Percentiles rank a stretch among this genome's conserved stretches.
phyloP scores from a whole-genome alignment of 148 eudicot species.

The Polygonum aviculare region DNA sequence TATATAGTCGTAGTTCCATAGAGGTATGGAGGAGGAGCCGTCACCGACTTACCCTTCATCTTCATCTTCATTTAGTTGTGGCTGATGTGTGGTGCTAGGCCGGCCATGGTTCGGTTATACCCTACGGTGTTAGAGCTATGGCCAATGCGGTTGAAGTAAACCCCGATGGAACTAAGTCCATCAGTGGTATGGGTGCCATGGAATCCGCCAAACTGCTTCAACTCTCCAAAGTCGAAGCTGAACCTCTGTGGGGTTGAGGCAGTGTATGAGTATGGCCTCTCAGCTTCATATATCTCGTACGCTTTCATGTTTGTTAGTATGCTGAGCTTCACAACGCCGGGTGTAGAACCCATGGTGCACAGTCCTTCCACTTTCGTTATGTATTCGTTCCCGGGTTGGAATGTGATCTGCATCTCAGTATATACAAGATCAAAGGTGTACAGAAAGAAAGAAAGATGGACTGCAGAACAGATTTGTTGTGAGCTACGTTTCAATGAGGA shows the following conservation, averaged over 20 bases:
- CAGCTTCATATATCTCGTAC: not conserved
- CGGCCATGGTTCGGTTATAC: too few relatives aligned
- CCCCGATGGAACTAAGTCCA: not conserved
- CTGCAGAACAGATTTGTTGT: too few relatives aligned
- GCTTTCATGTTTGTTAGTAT: not conserved
- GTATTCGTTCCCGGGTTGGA: not conserved
- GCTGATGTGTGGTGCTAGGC: too few relatives aligned
- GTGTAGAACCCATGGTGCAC: not conserved
- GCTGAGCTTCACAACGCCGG: not conserved
- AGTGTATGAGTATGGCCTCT: not conserved
- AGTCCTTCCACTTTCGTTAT: not conserved
- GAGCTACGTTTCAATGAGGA: too few relatives aligned
- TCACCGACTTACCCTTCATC: too few relatives aligned
- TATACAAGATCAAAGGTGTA: too few relatives aligned
- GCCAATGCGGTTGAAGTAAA: not conserved
- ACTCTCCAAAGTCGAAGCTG: not conserved
- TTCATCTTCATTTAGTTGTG: too few relatives aligned
- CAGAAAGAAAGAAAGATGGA: too few relatives aligned
- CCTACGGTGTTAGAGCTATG: not conserved
- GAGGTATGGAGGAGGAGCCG: too few relatives aligned
- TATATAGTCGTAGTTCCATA: too few relatives aligned
- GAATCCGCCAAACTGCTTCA: not conserved
- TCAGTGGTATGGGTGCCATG: not conserved
- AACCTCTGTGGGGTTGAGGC: not conserved
- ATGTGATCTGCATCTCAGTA: not conserved